A percentile compares a stretch with the other conserved stretches of the same genome.
Conservation (phyloP, 495 filamentous ascomycete species). For the Trichoderma parareesei region DNA sequence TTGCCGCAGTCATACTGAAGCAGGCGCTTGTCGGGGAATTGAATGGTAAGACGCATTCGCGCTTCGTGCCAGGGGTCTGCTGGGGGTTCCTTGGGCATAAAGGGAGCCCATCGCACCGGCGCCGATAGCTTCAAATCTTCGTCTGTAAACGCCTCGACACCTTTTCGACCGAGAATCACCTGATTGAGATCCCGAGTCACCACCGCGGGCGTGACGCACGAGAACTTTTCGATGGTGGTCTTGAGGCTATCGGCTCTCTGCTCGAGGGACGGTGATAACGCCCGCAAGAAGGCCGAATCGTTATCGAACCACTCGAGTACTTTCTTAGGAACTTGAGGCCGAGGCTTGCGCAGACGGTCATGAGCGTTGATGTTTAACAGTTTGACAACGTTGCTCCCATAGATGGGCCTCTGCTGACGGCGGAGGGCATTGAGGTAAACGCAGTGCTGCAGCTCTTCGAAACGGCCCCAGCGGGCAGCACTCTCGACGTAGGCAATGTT, state of each 20-base stretch:
- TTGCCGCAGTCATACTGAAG: constrained; percentile 98
- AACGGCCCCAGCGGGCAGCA: constrained; percentile 57
- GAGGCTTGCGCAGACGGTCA: constrained; percentile 44
- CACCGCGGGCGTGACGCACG: constrained; percentile 82
- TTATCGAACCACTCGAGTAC: constrained; percentile 67
- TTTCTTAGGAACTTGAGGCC: constrained; percentile 44
- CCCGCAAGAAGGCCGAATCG: constrained; percentile 56
- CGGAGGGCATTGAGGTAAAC: constrained; percentile 75
- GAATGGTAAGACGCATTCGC: constrained; percentile 85
- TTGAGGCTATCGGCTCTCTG: constrained; percentile 64
- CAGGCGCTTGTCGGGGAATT: constrained; percentile 91
- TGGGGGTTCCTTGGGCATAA: constrained; percentile 43
- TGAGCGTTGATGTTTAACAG: constrained; percentile 55
- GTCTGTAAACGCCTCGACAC: constrained; percentile 53
- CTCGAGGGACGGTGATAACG: constrained; percentile 65
- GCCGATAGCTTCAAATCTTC: constrained; percentile 35
- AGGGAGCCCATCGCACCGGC: constrained; percentile 37
- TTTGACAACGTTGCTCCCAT: constrained; percentile 66
- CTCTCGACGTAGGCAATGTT: constrained; percentile 67
- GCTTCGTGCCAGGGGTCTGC: constrained; percentile 87
- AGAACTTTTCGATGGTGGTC: constrained; percentile 74
- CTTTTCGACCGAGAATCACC: constrained; percentile 51
- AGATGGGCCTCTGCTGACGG: constrained; percentile 72
- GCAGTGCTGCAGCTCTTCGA: constrained; percentile 71
- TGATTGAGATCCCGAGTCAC: constrained; percentile 69